phyloP scores from a whole-genome alignment of 805 yeast species.

The Candida coleopterorum region DNA sequence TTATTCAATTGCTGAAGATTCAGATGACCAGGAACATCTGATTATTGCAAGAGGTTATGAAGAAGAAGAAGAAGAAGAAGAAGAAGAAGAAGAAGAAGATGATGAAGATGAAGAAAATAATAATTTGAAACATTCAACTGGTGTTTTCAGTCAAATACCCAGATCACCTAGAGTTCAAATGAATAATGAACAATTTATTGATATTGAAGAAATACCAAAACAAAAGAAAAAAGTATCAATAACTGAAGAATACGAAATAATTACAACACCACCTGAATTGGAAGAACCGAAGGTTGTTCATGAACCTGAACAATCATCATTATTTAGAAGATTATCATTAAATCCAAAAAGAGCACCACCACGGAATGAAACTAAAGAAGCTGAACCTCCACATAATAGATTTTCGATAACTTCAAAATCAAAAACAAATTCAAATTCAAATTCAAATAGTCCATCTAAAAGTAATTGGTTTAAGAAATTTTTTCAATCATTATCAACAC shows the following conservation, averaged over 20 bases:
- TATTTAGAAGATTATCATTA: slow-evolving; percentile 26
- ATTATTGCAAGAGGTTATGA: slow-evolving; percentile 5
- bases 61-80: neutral
- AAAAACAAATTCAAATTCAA: neutral
- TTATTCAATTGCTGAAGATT: slow-evolving; percentile 8
- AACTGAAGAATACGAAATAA: neutral
- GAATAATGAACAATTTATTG: neutral
- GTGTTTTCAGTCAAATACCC: slow-evolving; percentile 22
- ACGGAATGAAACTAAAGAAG: no score
- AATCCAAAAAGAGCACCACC: slow-evolving; percentile 39
- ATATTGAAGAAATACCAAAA: neutral
- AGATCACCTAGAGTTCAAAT: slow-evolving; percentile 4
- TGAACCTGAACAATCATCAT: slow-evolving; percentile 10
- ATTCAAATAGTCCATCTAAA: slow-evolving; percentile 11
- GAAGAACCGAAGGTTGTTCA: slow-evolving; percentile 2
- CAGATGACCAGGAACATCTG: neutral
- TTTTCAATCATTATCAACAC: slow-evolving; percentile 21
- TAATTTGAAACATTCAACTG: slow-evolving; percentile 20
- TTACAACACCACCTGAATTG: neutral
- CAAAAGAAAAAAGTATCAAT: neutral
- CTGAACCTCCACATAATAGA: slow-evolving; percentile 32
- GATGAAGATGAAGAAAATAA: neutral
- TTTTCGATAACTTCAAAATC: slow-evolving; percentile 27
- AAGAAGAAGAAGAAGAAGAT: neutral
- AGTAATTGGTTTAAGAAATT: slow-evolving; percentile 38